Conservation (phyloP, 2,329 filamentous ascomycete species). For the Trichoderma sp. region DNA sequence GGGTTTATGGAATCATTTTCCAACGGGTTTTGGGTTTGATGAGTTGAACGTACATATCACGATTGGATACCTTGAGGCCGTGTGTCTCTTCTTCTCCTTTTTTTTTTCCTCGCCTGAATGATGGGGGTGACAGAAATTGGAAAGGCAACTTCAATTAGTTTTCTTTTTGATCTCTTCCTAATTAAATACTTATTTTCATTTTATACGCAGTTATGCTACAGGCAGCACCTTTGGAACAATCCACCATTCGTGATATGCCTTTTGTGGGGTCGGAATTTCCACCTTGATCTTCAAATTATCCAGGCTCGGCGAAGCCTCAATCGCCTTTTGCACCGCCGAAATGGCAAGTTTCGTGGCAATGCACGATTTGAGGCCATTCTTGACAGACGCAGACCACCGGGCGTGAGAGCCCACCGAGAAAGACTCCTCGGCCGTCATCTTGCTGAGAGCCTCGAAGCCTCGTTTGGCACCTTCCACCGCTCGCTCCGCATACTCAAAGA, state of each 20-base stretch:
- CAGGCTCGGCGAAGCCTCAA: conserved; percentile 41
- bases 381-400: conserved; percentile 62
- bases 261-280: conserved; percentile 54
- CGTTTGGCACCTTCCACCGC: conserved; percentile 53
- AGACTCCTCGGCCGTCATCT: conserved; percentile 52
- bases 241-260: conserved; percentile 66
- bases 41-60: conserved; percentile 4
- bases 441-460: conserved; percentile 58
- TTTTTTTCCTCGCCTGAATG: not conserved
- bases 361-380: conserved; percentile 66
- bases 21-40: not conserved
- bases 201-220: not conserved
- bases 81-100: not conserved
- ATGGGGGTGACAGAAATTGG: not conserved
- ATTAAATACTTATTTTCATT: not conserved
- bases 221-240: conserved; percentile 55
- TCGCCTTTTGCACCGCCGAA: conserved; percentile 58
- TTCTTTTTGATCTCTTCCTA: not conserved
- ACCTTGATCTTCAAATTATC: conserved; percentile 46
- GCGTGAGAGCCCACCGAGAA: conserved; percentile 60
- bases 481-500: conserved; percentile 50
- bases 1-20: not conserved
- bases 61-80: not conserved
- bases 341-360: conserved; percentile 70
- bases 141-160: not conserved